A percentile compares a stretch with the other conserved stretches of the same genome.
Conservation (phyloP, 192 early-diverging fungal genomes). For the Backusella westeae region DNA sequence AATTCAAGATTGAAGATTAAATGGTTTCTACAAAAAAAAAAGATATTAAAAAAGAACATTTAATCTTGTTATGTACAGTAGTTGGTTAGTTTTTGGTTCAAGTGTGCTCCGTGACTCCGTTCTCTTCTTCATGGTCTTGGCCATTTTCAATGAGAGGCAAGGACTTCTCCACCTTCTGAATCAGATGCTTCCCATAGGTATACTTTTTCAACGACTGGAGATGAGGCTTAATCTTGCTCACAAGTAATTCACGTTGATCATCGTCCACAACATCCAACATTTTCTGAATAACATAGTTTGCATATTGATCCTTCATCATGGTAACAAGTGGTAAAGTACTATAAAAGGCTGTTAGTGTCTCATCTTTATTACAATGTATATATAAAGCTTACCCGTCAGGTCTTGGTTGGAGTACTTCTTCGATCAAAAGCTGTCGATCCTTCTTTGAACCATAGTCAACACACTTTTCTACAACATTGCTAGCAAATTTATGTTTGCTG, state of each 20-base stretch:
- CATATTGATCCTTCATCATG: constrained; percentile 99
- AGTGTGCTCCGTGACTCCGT: not conserved
- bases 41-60: not conserved
- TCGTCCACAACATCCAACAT: constrained; percentile 98
- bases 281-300: constrained; percentile 99
- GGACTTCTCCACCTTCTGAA: constrained; percentile 48
- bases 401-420: constrained; percentile 85
- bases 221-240: constrained; percentile 91
- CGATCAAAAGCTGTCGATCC: constrained; percentile 88
- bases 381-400: constrained; percentile 68
- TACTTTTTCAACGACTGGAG: constrained; percentile 91
- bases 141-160: constrained; percentile 26
- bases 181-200: constrained; percentile 98
- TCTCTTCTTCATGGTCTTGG: constrained; percentile 6
- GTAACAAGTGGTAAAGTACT: constrained; percentile 80
- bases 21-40: constrained; percentile 1
- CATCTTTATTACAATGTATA: not conserved
- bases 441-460: constrained; percentile 86
- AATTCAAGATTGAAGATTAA: constrained; percentile 2
- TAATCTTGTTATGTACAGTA: constrained; percentile 14
- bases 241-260: constrained; percentile 83
- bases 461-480: constrained; percentile 98
- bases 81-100: not conserved
- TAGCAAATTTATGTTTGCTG: constrained; percentile 99
- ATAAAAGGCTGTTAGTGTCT: not conserved